These are phyloP conservation scores for Botrytis hyacinthi DNA, from an alignment of 2,329 filamentous ascomycete genomes.

Conservation along the genomic window DNA sequence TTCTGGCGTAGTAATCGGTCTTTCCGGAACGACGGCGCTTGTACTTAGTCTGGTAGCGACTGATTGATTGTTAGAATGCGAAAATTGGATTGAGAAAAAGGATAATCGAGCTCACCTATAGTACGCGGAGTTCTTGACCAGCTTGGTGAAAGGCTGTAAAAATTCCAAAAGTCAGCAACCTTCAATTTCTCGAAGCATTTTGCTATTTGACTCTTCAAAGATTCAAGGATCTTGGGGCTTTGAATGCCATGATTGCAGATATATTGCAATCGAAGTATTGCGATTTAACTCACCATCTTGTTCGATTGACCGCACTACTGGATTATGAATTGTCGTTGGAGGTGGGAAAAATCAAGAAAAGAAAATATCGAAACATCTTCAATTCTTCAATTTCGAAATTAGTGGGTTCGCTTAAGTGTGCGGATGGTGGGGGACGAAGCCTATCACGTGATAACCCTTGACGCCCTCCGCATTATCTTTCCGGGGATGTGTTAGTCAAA, in stretches of 20 bases:
- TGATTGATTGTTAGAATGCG: constrained; percentile 42
- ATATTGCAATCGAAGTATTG: constrained; percentile 20
- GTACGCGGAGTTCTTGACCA: constrained; percentile 97
- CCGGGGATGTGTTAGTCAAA: background rate
- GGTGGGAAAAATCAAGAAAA: constrained; percentile 22
- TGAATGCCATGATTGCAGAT: constrained; percentile 20
- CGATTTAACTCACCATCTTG: constrained; percentile 66
- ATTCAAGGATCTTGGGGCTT: constrained; percentile 30
- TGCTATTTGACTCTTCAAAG: constrained; percentile 64
- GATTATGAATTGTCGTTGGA: constrained; percentile 44
- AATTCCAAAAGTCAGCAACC: constrained; percentile 95
- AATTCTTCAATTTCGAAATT: constrained; percentile 13
- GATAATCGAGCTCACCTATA: constrained; percentile 70
- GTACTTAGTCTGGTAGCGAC: constrained; percentile 99
- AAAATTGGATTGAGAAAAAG: constrained; percentile 30
- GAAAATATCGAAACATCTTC: constrained; percentile 18
- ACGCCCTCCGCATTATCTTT: background rate
- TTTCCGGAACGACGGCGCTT: constrained; percentile 93
- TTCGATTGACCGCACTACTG: constrained; percentile 44
- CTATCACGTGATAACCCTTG: background rate
- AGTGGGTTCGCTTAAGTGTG: constrained; percentile 7
- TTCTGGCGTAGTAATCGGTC: constrained; percentile 99
- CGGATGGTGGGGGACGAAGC: constrained; percentile 21
- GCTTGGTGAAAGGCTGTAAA: constrained; percentile 83
- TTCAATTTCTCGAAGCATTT: constrained; percentile 98